Conservation (phyloP, 1,139 yeast species). For the Blastobotrys proliferans region DNA sequence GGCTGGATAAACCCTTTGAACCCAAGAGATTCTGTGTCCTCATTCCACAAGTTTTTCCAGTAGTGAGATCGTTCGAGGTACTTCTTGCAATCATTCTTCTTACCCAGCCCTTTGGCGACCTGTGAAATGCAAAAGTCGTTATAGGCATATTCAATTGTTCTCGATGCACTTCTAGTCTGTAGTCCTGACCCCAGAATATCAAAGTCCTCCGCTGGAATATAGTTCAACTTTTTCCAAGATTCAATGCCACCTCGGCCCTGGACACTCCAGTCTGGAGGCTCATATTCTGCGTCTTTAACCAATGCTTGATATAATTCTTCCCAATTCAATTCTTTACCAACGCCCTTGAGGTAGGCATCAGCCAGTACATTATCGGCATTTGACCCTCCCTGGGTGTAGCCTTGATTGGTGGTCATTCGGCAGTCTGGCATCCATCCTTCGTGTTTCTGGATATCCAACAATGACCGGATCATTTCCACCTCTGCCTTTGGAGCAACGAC, state of each 20-base stretch:
- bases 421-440: conserved; percentile 43
- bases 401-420: conserved; percentile 40
- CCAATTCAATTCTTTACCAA: conserved; percentile 34
- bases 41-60: conserved; percentile 42
- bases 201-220: conserved; percentile 13
- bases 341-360: conserved; percentile 38
- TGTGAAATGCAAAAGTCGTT: conserved; percentile 40
- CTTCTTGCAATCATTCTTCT: conserved; percentile 29
- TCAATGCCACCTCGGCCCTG: conserved; percentile 16
- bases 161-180: conserved; percentile 36
- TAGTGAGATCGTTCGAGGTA: conserved; percentile 38
- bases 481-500: conserved; percentile 34
- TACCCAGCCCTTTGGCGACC: conserved; percentile 37
- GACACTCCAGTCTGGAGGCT: conserved; percentile 18
- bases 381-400: conserved; percentile 42
- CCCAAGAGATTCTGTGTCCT: conserved; percentile 29
- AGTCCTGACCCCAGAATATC: conserved; percentile 14
- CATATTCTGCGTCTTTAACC: conserved; percentile 40
- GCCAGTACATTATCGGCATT: conserved; percentile 42
- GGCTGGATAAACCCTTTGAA: conserved; percentile 41
- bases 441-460: conserved; percentile 35
- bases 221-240: conserved; percentile 13
- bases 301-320: conserved; percentile 37
- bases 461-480: conserved; percentile 35
- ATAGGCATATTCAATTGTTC: conserved; percentile 42